Conservation (phyloP, 2,329 filamentous ascomycete species). For the Botrytis tulipae region DNA sequence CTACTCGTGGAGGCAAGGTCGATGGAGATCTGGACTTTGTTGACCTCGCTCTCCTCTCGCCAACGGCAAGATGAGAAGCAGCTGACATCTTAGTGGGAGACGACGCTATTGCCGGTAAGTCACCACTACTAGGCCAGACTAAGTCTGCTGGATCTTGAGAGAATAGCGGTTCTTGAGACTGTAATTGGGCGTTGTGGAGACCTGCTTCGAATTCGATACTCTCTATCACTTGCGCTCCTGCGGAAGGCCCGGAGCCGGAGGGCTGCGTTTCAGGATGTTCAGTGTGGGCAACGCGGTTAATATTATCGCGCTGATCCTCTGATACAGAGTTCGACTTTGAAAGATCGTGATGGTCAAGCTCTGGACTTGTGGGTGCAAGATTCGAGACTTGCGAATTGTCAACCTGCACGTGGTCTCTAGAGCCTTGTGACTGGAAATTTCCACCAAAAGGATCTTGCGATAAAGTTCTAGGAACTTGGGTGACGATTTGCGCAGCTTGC, state of each 20-base stretch:
- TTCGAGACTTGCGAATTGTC: background rate
- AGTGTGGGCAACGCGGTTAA: background rate
- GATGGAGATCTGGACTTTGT: slow-evolving; percentile 19
- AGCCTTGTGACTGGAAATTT: background rate
- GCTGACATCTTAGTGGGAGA: slow-evolving; percentile 2
- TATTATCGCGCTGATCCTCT: background rate
- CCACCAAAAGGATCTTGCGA: background rate
- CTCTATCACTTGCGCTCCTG: background rate
- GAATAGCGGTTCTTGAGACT: background rate
- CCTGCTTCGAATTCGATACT: slow-evolving; percentile 11
- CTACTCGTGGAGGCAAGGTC: slow-evolving; percentile 5
- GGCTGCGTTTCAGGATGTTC: background rate
- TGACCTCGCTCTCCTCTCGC: slow-evolving; percentile 9
- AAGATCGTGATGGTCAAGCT: background rate
- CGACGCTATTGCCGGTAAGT: background rate
- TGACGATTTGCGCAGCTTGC: slow-evolving; percentile 24
- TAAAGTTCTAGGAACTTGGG: slow-evolving; percentile 12
- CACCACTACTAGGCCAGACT: background rate
- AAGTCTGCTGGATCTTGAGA: background rate
- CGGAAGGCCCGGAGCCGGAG: background rate
- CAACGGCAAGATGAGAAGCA: slow-evolving; percentile 2
- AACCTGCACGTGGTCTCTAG: slow-evolving; percentile 12
- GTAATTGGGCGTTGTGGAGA: background rate
- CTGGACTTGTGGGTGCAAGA: background rate
- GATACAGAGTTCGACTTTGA: too few relatives aligned